Base-by-base conservation (phyloP, 139 green algal species). In the Desmodesmus armatus region DNA sequence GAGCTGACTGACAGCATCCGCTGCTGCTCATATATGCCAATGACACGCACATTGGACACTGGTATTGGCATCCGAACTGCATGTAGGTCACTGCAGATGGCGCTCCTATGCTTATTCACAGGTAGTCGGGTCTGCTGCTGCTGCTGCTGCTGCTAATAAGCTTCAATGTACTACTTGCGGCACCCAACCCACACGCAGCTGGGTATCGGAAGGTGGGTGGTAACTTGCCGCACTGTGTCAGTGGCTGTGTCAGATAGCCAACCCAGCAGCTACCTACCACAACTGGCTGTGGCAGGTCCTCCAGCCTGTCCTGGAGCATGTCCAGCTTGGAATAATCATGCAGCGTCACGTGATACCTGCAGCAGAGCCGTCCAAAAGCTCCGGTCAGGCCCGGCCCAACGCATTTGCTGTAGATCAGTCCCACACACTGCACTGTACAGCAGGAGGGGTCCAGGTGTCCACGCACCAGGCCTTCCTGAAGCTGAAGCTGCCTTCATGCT, bases 401-500 rank as follows among this genome's bases (percentile, higher is more conserved):
- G 37, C 17, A 37, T 43, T 11, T 41, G 33, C 72, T 63, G 44
- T 15, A 44, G n/a, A 65, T 63, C 23, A 63, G 39, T 25, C 15
- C 0, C 3, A 37, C 21, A 27, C 35, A 69, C 60, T 40, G 60
- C 60, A 13, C 60, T 69, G n/a, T 6, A n/a, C 60, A 69, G 37
- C 60, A n/a, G 60, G 66, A 49, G 35, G 1, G 15, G 35, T 7
- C 19, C 37, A 73, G 66, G n/a, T 40, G 29, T 58, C 53, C 58
- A 39, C 53, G 70, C 23, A 98, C 96, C 96, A 98, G n/a, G 96
- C 94, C 76, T 97, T 97, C 9, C 92, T 82, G 72, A 98, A 98
- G 0, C 85, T 89, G 41, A 98, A 96, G 11, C 88, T 87, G 1
- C 94, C 94, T 67, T 98, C 96, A 25, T 94, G 87, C 53, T 97